Percentiles rank a stretch among this genome's conserved stretches.
phyloP scores from a whole-genome alignment of 148 eudicot species.

The Nepenthes mirabilis region DNA sequence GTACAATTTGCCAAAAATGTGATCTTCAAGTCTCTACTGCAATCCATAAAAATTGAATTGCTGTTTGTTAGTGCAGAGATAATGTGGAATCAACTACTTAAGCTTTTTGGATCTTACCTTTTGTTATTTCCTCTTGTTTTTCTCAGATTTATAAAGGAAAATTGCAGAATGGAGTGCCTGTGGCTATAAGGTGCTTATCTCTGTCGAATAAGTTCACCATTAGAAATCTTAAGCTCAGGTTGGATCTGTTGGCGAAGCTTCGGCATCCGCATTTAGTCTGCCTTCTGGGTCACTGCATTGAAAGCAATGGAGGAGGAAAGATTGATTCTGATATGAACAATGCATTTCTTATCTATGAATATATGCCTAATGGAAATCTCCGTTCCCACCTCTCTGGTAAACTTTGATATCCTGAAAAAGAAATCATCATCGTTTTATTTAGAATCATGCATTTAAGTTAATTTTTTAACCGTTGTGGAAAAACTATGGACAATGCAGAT shows the following conservation, averaged over 20 bases:
- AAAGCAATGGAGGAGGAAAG: slow-evolving; percentile 12
- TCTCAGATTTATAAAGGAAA: slow-evolving; percentile 53
- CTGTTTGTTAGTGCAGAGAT: no score
- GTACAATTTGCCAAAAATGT: no score
- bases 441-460: background rate
- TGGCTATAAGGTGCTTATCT: slow-evolving; percentile 49
- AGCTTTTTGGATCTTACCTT: background rate
- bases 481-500: slow-evolving; percentile 18
- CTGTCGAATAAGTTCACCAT: slow-evolving; percentile 37
- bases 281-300: slow-evolving; percentile 61
- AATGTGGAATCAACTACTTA: no score
- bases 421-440: background rate
- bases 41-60: no score
- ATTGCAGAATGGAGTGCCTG: slow-evolving; percentile 39
- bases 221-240: slow-evolving; percentile 51
- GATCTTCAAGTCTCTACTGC: no score
- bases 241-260: slow-evolving; percentile 60
- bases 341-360: slow-evolving; percentile 59
- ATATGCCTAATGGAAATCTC: slow-evolving; percentile 42
- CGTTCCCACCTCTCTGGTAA: slow-evolving; percentile 42
- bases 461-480: background rate
- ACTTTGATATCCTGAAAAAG: slow-evolving; percentile 3
- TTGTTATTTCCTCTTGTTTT: background rate
- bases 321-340: slow-evolving; percentile 23
- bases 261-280: slow-evolving; percentile 58